Evolutionary conservation across 2,329 filamentous ascomycete genomes (phyloP).

Genomic region (Aureobasidium sp.): DNA sequence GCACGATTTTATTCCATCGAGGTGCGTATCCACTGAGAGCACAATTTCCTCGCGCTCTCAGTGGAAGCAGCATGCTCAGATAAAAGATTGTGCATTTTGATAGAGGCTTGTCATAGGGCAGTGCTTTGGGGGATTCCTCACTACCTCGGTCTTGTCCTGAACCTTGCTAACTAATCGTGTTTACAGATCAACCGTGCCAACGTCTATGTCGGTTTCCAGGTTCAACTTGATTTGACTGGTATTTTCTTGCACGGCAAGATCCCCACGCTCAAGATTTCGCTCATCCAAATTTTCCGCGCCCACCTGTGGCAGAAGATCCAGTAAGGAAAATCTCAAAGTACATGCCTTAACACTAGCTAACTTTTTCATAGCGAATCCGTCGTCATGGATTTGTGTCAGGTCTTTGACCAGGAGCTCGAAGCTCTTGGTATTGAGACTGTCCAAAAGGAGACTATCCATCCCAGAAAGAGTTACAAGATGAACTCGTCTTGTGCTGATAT

Average conservation of each 20-base stretch:
- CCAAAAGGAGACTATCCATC: slow-evolving; percentile 98
- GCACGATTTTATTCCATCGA: neutral
- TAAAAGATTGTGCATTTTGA: neutral
- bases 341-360: neutral
- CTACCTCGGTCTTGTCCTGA: neutral
- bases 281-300: slow-evolving; percentile 98
- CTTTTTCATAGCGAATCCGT: slow-evolving; percentile 59
- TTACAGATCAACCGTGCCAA: slow-evolving; percentile 75
- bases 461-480: slow-evolving; percentile 99
- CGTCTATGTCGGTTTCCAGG: slow-evolving; percentile 98
- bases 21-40: neutral
- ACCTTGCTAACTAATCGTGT: neutral
- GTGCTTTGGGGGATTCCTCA: neutral
- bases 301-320: slow-evolving; percentile 99
- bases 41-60: neutral
- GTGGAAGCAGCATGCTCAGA: neutral
- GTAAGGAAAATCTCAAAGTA: neutral
- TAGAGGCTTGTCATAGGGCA: neutral
- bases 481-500: slow-evolving; percentile 99
- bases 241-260: slow-evolving; percentile 99
- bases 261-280: slow-evolving; percentile 90
- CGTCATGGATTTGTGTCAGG: slow-evolving; percentile 97
- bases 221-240: slow-evolving; percentile 92
- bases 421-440: slow-evolving; percentile 94
- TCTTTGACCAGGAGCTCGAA: slow-evolving; percentile 95